Percentiles rank a stretch among this genome's conserved stretches.
phyloP scores from a whole-genome alignment of 129 eudicot genomes.

The Mikania micrantha region DNA sequence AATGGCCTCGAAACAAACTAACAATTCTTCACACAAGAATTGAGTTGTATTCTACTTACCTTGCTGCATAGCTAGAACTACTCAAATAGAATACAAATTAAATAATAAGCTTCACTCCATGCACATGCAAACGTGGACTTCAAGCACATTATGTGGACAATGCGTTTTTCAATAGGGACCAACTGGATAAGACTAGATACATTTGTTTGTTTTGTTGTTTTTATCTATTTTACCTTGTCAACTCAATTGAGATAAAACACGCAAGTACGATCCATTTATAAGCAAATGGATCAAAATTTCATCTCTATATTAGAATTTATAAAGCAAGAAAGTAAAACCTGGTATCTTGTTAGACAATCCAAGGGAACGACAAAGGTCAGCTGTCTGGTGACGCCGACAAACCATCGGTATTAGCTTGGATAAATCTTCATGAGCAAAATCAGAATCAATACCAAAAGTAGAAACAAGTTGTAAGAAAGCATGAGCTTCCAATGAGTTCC shows the following conservation, averaged over 20 bases:
- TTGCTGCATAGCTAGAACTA: too few species aligned
- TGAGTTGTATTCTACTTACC: too few species aligned
- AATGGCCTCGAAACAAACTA: too few species aligned
- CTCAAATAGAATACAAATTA: too few species aligned
- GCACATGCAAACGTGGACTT: too few species aligned
- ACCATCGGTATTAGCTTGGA: constrained; percentile 85
- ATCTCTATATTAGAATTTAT: neutral
- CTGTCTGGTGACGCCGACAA: constrained; percentile 90
- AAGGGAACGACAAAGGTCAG: constrained; percentile 90
- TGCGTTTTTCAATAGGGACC: too few species aligned
- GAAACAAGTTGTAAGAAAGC: constrained; percentile 6
- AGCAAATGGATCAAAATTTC: neutral
- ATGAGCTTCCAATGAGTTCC: constrained; percentile 65
- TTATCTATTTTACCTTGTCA: too few species aligned
- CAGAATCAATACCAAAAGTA: constrained; percentile 61
- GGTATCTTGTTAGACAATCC: constrained; percentile 93
- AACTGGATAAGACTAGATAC: too few species aligned
- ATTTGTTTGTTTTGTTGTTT: too few species aligned
- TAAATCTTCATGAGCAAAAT: constrained; percentile 63
- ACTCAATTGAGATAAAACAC: neutral
- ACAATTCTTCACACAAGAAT: too few species aligned
- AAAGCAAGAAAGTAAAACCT: constrained; percentile 37
- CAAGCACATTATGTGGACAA: too few species aligned
- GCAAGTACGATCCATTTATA: neutral
- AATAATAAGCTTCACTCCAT: too few species aligned